Evolutionary conservation across 495 filamentous ascomycete species (phyloP), one percentile per base, ranked within the genome.

Genomic region (Tuber melanosporum): DNA sequence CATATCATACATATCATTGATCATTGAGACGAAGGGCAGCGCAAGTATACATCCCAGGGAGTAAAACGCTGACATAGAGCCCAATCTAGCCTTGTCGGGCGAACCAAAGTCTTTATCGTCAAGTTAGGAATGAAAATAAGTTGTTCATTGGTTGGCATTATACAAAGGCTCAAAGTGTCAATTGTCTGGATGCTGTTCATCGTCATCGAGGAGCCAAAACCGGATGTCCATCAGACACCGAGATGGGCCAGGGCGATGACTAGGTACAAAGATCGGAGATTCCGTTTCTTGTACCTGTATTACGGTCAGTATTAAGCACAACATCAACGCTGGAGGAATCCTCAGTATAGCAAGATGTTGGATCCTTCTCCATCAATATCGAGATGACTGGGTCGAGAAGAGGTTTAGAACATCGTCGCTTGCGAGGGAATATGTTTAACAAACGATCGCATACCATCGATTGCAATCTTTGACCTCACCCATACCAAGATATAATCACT

Each of bases 151-250:
- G 32, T 10, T 47, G 71, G 45, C 45, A 69, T 84, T 86, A 49
- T 77, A 90, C 89, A 91, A 14, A 82, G 39, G 72, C 87, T 86
- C 89, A 89, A 92, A 9, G 85, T 84, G 12, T 85, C 83, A 26
- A 91, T 87, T 45, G 89, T 87, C 83, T 92, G 90, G 5, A 92
- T 86, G 3, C 88, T 88, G 76, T 92, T 92, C 84, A 92, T 5
- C 39, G 1, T 91, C 82, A 92, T 89, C 77, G 91, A 89, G 12
- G 89, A 90, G 83, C 92, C 90, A 81, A 92, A 92, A 1, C 91
- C 91, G 41, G 90, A 91, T 1, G 90, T 92, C 85, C 91, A 89
- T 84, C 91, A 91, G 71, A 91, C 89, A 17, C 91, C 91, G 84
- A 92, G 91, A 79, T 88, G 87, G 15, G 89, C 88, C n/a, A 90